Base-by-base conservation (phyloP, 345 rosid species). In the Salix dunnii region DNA sequence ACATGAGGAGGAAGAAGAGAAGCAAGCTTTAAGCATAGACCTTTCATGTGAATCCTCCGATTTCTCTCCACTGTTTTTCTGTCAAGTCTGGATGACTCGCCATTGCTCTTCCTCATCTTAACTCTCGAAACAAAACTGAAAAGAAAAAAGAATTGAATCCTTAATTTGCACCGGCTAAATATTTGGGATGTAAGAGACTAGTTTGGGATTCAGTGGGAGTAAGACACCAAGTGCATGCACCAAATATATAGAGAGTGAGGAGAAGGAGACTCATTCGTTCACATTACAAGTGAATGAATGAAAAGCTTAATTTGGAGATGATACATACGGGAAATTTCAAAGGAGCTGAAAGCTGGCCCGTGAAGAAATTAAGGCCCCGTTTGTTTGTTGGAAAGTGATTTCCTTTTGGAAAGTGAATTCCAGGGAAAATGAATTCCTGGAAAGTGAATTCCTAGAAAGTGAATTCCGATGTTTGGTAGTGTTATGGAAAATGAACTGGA, bases 11-110 rank as follows among this genome's bases (percentile, higher is more conserved):
- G 87, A 64, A 90, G 27, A 30, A 89, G 80, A 55, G 94, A 85
- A 38, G 79, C 78, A 73, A 35, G 36, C 36, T 35, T 35, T 70
- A 83, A 85, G 78, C 89, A 86, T 63, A 89, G 76, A 71, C 35
- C 62, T 53, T 88, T 90, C 94, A 90, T 89, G 69, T 77, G 91
- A 72, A 79, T 73, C 76, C 94, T 88, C 21, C 94, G 85, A 74
- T 89, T 84, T 77, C 77, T 86, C 82, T 90, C 94, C 14, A 86
- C 82, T 4, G 78, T 80, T 77, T 90, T 90, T 70, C 94, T 79
- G 55, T 88, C 94, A 51, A 67, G 86, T 76, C 85, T 88, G 0
- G 80, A 31, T 5, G 82, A 58, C 30, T 48, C 78, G 5, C 61
- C 40, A 35, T 43, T 68, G 67, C 49, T 82, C 61, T 64, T 84